A percentile compares a stretch with the other conserved stretches of the same genome.
These are phyloP conservation scores for Vanrija humicola DNA, from an alignment of 1,284 basidiomycete genomes.

Conservation along the genomic window DNA sequence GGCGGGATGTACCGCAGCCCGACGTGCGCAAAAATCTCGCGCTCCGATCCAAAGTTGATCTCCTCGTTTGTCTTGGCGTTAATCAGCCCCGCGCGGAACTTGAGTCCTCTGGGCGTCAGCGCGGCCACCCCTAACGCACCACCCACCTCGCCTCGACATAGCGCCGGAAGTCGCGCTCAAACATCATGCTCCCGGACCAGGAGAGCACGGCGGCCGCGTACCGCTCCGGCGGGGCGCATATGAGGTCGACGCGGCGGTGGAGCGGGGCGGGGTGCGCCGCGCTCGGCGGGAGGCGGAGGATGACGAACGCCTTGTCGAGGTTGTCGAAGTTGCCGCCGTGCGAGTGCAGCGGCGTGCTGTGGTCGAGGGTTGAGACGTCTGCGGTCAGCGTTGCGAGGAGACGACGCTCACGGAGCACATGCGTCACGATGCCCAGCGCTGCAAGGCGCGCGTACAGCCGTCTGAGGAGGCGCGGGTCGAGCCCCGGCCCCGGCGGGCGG, in stretches of 20 bases:
- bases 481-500: slow-evolving; percentile 27
- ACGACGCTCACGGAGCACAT: slow-evolving; percentile 41
- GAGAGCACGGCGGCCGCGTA: slow-evolving; percentile 46
- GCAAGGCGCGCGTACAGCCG: slow-evolving; percentile 33
- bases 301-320: slow-evolving; percentile 48
- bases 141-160: slow-evolving; percentile 35
- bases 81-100: slow-evolving; percentile 44
- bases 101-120: slow-evolving; percentile 29
- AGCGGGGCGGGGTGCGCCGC: slow-evolving; percentile 9
- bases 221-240: slow-evolving; percentile 37
- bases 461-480: slow-evolving; percentile 33
- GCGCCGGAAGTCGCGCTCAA: slow-evolving; percentile 48
- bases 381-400: not conserved
- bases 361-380: slow-evolving; percentile 32
- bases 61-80: slow-evolving; percentile 34
- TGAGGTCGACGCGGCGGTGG: slow-evolving; percentile 47
- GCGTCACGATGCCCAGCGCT: slow-evolving; percentile 40
- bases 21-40: slow-evolving; percentile 42
- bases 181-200: slow-evolving; percentile 51
- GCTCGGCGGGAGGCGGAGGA: slow-evolving; percentile 31
- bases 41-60: slow-evolving; percentile 40
- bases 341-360: slow-evolving; percentile 26
- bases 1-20: slow-evolving; percentile 43
- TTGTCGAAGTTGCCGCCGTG: slow-evolving; percentile 47
- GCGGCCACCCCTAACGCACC: not conserved